phyloP scores from a whole-genome alignment of 2,329 filamentous ascomycete species.

The Pseudogymnoascus sp. region DNA sequence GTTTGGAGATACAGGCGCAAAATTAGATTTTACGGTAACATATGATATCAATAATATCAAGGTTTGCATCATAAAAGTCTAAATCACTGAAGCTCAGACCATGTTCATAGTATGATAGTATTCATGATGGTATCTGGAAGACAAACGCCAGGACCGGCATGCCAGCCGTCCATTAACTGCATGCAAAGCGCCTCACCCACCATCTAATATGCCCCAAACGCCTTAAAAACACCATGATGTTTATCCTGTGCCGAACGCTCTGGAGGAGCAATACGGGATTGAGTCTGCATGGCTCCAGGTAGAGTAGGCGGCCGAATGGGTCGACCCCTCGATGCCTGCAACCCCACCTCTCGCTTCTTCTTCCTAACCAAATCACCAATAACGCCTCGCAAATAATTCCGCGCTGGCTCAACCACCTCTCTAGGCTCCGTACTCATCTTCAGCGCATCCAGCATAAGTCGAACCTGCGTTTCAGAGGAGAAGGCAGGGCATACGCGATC shows the following conservation, averaged over 20 bases:
- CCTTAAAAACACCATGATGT: neutral
- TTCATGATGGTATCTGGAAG: neutral
- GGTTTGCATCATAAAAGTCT: neutral
- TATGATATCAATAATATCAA: neutral
- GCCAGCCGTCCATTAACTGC: neutral
- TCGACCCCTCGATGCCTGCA: neutral
- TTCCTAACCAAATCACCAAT: conserved; percentile 9
- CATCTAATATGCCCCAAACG: conserved; percentile 3
- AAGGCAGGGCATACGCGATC: conserved; percentile 47
- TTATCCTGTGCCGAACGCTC: neutral
- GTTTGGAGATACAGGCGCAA: neutral
- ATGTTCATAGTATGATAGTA: neutral
- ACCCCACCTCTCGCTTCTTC: conserved; percentile 8
- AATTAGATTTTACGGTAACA: neutral
- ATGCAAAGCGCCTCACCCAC: neutral
- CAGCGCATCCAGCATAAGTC: conserved; percentile 54
- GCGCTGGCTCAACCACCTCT: conserved; percentile 37
- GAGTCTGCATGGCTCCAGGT: neutral
- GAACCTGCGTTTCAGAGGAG: conserved; percentile 52
- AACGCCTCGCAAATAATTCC: conserved; percentile 10
- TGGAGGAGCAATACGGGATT: neutral
- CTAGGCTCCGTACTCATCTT: conserved; percentile 48
- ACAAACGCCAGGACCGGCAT: neutral
- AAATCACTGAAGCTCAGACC: neutral
- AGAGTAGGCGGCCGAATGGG: neutral